A percentile compares a stretch with the other conserved stretches of the same genome.
Conservation (phyloP, 2,329 filamentous ascomycete genomes). For the Drechslerella coelobrocha region DNA sequence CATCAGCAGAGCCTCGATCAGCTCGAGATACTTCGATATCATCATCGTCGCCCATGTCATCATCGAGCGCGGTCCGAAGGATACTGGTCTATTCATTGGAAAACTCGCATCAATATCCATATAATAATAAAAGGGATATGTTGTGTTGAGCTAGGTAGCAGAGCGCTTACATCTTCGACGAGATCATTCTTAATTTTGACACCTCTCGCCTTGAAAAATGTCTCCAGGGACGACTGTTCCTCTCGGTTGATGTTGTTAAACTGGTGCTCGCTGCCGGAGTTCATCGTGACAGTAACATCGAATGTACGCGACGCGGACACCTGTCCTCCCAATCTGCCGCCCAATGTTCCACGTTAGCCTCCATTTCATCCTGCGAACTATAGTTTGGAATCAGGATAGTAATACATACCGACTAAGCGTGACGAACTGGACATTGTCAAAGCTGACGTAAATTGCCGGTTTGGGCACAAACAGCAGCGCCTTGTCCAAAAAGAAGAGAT, state of each 20-base stretch:
- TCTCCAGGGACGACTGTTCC: conserved; percentile 93
- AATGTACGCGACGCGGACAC: conserved; percentile 94
- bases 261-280: conserved; percentile 80
- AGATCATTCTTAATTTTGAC: conserved; percentile 99
- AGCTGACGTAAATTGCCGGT: conserved; percentile 94
- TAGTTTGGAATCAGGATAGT: neutral
- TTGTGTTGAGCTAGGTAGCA: conserved; percentile 45
- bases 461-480: conserved; percentile 99
- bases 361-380: neutral
- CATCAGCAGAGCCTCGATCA: conserved; percentile 89
- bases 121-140: conserved; percentile 25
- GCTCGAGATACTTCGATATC: conserved; percentile 73
- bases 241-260: conserved; percentile 99
- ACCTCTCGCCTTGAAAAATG: conserved; percentile 95
- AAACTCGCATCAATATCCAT: conserved; percentile 14
- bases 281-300: conserved; percentile 92
- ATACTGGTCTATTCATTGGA: conserved; percentile 65
- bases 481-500: conserved; percentile 95
- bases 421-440: conserved; percentile 88
- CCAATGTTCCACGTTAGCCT: neutral
- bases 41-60: conserved; percentile 85
- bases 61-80: conserved; percentile 80
- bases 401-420: conserved; percentile 74
- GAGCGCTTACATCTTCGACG: conserved; percentile 81
- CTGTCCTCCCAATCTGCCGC: conserved; percentile 77